These are phyloP conservation scores for Mycena sanguinolenta DNA, from an alignment of 768 basidiomycete species.

Conservation along the genomic window DNA sequence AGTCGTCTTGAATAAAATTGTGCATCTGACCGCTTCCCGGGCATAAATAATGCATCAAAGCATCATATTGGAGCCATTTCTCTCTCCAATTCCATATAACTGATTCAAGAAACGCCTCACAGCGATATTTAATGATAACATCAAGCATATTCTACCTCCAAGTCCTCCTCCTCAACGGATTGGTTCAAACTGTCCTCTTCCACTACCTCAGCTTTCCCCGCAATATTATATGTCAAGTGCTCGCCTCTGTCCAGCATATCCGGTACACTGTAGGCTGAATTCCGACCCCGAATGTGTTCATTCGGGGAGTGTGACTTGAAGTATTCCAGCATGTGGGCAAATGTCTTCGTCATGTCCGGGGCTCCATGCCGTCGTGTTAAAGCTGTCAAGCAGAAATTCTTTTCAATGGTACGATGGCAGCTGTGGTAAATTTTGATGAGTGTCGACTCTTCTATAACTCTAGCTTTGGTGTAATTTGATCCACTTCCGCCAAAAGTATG, in stretches of 20 bases:
- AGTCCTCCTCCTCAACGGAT: not conserved
- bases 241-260: not conserved
- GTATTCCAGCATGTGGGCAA: not conserved
- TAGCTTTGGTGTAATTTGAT: not conserved
- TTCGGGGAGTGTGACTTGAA: not conserved
- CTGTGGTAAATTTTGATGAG: not conserved
- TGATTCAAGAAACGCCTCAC: too few relatives aligned
- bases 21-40: too few relatives aligned
- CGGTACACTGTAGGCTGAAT: not conserved
- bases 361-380: not conserved
- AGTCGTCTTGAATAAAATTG: too few relatives aligned
- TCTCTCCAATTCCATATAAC: too few relatives aligned
- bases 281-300: not conserved
- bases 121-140: not conserved
- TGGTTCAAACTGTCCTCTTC: not conserved
- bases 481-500: not conserved
- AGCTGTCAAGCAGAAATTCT: not conserved
- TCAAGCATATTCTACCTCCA: not conserved
- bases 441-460: not conserved
- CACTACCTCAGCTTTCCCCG: not conserved
- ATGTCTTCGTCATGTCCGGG: not conserved
- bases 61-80: too few relatives aligned
- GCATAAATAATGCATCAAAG: too few relatives aligned
- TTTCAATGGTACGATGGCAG: not conserved
- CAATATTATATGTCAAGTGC: not conserved